Percentiles rank a stretch among this genome's conserved stretches.
These are phyloP conservation scores for Cyberlindnera euphorbiae DNA, from an alignment of 805 yeast species.

Conservation along the genomic window DNA sequence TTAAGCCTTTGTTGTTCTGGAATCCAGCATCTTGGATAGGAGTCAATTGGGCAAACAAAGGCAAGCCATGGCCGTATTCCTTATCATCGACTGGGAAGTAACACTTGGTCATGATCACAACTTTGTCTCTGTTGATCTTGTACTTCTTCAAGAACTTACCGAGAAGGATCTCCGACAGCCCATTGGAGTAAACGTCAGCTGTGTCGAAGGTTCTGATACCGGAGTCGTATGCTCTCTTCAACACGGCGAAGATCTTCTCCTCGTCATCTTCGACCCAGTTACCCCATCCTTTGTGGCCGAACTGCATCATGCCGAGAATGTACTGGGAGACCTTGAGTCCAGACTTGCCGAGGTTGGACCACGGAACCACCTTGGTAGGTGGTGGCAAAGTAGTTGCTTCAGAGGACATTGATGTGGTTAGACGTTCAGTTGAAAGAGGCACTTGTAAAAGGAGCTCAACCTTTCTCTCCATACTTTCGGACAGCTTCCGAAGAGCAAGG, in stretches of 20 bases:
- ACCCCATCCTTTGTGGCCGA: constrained; percentile 31
- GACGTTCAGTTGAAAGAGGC: too few species aligned
- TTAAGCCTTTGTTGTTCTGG: constrained; percentile 33
- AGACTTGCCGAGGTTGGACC: constrained; percentile 33
- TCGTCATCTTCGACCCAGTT: constrained; percentile 43
- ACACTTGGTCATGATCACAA: constrained; percentile 49
- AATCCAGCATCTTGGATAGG: constrained; percentile 1
- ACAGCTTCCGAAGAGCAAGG: too few species aligned
- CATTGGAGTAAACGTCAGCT: constrained; percentile 43
- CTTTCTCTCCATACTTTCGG: too few species aligned
- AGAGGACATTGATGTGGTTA: constrained; percentile 5
- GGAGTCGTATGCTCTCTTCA: constrained; percentile 40
- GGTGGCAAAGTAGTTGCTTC: neutral
- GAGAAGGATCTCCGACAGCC: constrained; percentile 42
- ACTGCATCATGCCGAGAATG: constrained; percentile 50
- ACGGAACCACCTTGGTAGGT: constrained; percentile 7
- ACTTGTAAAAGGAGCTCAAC: too few species aligned
- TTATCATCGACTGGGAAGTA: constrained; percentile 10
- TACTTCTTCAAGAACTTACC: constrained; percentile 49
- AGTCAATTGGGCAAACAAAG: neutral
- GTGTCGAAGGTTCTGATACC: constrained; percentile 48
- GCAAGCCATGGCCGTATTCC: constrained; percentile 2
- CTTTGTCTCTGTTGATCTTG: constrained; percentile 46
- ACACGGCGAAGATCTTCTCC: constrained; percentile 36
- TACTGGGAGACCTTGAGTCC: constrained; percentile 46